phyloP scores from a whole-genome alignment of 129 eudicot species.

The Silybum marianum region DNA sequence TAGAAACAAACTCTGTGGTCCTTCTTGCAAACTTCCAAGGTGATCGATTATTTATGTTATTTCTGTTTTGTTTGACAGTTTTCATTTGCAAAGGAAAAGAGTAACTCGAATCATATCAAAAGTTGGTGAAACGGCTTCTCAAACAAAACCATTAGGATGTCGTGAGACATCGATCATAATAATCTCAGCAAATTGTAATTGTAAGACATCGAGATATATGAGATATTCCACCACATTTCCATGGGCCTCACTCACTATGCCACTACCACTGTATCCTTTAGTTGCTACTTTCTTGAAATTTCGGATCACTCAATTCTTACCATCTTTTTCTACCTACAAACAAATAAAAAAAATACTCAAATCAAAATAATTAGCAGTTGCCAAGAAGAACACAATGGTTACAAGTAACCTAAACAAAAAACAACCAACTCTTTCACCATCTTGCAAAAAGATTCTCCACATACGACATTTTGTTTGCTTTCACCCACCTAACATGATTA shows the following conservation, averaged over 20 bases:
- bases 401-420: background rate
- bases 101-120: background rate
- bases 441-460: background rate
- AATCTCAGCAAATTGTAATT: too few species aligned
- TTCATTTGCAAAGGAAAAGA: background rate
- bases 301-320: background rate
- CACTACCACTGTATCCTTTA: background rate
- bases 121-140: background rate
- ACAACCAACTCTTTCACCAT: background rate
- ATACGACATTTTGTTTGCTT: conserved; percentile 12
- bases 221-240: too few species aligned
- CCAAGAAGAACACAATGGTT: background rate
- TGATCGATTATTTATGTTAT: background rate
- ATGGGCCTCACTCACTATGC: too few species aligned
- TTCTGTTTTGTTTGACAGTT: background rate
- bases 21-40: background rate
- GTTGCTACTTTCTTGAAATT: background rate
- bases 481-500: conserved; percentile 4
- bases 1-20: background rate
- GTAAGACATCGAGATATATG: too few species aligned
- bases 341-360: background rate
- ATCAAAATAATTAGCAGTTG: background rate
- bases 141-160: background rate
- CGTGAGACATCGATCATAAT: background rate
- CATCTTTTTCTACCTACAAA: background rate